Percentiles rank a stretch among this genome's conserved stretches.
These are phyloP conservation scores for Aspergillus proliferans DNA, from an alignment of 2,329 filamentous ascomycete genomes.

Conservation along the genomic window DNA sequence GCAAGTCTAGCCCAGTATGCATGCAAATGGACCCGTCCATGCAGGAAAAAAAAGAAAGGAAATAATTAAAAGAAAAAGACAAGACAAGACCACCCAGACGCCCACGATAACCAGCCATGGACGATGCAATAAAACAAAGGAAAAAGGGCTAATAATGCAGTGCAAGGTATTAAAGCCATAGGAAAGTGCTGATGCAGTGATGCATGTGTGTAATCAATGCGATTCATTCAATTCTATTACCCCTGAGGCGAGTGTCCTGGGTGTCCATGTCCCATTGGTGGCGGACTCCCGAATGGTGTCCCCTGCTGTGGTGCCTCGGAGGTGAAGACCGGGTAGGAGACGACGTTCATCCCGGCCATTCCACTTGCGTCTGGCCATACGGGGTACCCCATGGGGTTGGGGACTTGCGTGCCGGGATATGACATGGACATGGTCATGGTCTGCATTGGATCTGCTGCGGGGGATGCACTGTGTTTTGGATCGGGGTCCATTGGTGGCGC, in stretches of 20 bases:
- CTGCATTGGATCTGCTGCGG: conserved; percentile 19
- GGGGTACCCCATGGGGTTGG: conserved; percentile 23
- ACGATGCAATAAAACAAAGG: no score
- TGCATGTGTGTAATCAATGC: neutral
- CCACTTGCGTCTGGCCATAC: conserved; percentile 25
- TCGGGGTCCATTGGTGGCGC: conserved; percentile 25
- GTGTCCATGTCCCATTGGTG: conserved; percentile 31
- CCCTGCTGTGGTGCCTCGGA: conserved; percentile 21
- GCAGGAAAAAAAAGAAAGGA: conserved; percentile 6
- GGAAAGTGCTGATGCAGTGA: no score
- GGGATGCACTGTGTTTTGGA: conserved; percentile 25
- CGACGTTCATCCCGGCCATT: conserved; percentile 24
- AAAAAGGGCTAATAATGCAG: conserved; percentile 5
- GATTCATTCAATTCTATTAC: conserved; percentile 4
- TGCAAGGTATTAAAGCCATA: conserved; percentile 2
- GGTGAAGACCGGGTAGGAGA: conserved; percentile 29
- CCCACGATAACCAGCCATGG: neutral
- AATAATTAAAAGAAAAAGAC: conserved; percentile 5
- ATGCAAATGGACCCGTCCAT: conserved; percentile 18
- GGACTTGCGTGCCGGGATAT: conserved; percentile 18
- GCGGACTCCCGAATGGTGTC: conserved; percentile 17
- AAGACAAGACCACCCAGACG: conserved; percentile 4
- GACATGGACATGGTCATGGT: conserved; percentile 22
- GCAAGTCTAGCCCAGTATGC: neutral
- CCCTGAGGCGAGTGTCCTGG: conserved; percentile 21